phyloP scores from a whole-genome alignment of 257 asterid genomes.

The Nicotiana attenuata region DNA sequence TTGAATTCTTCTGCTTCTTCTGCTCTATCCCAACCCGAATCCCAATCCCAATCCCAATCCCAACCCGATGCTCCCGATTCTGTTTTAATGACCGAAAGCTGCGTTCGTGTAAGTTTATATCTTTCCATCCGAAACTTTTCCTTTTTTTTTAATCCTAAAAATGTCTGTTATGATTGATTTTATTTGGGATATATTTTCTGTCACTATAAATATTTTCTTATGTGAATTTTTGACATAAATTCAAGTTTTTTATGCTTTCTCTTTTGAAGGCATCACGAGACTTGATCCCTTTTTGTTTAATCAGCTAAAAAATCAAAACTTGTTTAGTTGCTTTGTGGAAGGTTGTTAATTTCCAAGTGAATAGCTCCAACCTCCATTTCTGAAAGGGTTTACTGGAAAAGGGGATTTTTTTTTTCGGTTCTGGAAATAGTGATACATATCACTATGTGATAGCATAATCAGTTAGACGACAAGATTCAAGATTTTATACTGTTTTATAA shows the following conservation, averaged over 20 bases:
- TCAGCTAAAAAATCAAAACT: neutral
- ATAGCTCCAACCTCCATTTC: neutral
- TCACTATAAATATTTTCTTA: neutral
- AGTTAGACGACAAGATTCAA: neutral
- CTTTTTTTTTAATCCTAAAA: neutral
- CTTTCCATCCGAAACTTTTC: neutral
- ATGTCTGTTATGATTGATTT: neutral
- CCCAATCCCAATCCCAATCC: constrained; percentile 38
- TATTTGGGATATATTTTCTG: neutral
- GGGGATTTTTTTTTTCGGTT: neutral
- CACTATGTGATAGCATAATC: neutral
- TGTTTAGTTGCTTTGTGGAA: neutral
- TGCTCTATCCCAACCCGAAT: constrained; percentile 29
- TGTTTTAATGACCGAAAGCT: constrained; percentile 58
- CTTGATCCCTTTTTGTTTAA: too few relatives aligned
- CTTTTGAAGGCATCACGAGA: neutral
- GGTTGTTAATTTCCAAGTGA: neutral
- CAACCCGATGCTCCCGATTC: constrained; percentile 16
- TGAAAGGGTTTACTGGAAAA: neutral
- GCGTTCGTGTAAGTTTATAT: constrained; percentile 53
- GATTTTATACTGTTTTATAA: neutral
- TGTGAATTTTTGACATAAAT: neutral
- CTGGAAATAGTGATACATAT: neutral
- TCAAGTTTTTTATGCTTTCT: neutral
- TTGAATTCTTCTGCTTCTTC: constrained; percentile 36